Base-by-base conservation (phyloP, 176 grass and related monocot species). In the Olyra latifolia region DNA sequence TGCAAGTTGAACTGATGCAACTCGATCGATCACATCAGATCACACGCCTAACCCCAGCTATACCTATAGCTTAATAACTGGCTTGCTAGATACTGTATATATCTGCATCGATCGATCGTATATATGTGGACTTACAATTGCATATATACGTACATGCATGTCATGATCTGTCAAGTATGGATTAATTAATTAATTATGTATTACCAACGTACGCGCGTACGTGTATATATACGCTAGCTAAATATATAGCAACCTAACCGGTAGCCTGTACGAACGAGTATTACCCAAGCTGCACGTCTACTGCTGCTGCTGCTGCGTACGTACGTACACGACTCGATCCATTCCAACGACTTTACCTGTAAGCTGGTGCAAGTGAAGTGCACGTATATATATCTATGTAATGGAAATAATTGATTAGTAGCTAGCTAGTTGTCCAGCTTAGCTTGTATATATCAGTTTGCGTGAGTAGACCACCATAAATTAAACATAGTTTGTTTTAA, bases 331-430 rank as follows among this genome's bases (percentile, higher is more conserved):
- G 66, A 69, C 66, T 69, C 35, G n/a, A 45, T 45, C 0, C 4
- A 35, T 35, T 35, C 65, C 78, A 70, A 32, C 65, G 78, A 80
- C 78, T 69, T 80, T 24, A 32, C 27, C 48, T 23, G 28, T 49
- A 17, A 49, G 14, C 16, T 52, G 83, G 75, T 71, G 22, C 17
- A 38, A 78, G 10, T 85, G 55, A 35, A 69, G 62, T 84, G 64
- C 82, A 84, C 82, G 73, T 46, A 76, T 84, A 23, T 8, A 35
- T 46, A 76, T 84, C 13, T 8, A 35, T 35, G 32, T 4, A 35
- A 35, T 2, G 1, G 32, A 35, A 35, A 35, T 35, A 35, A 35
- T 14, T 15, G 10, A 14, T 10, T 5, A 28, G 22, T 60, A 1
- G 24, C 20, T 55, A 8, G 53, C 0, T 2, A 9, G 12, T 13